Evolutionary conservation across 2,329 filamentous ascomycete species (phyloP), one percentile per base, ranked within the genome.

Genomic region (Ambrosiella beaveri): DNA sequence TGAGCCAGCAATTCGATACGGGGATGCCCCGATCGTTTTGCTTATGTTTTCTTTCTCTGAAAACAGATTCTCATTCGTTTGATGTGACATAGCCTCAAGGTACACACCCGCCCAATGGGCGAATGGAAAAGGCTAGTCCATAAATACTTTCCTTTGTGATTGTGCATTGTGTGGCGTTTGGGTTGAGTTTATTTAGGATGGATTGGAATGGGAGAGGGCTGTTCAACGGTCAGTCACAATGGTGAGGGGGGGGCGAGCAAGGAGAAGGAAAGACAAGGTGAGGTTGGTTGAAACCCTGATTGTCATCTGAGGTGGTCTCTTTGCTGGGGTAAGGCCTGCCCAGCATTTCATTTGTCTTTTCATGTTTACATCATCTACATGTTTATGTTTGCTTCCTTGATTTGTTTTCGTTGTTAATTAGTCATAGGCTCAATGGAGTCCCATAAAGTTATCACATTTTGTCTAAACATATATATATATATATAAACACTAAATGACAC

Each of bases 271-370:
- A 47, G 44, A 17, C 8, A 47, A 17, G n/a, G 19, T 19, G 8
- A 47, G 8, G n/a, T 47, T 15, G 44, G 44, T 17, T 47, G 3
- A 17, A 47, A 15, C 13, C n/a, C 11, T 15, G n/a, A 17, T 8
- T 15, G n/a, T 41, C 40, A 7, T 41, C 5, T n/a, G 40, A 41
- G 40, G n/a, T 41, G 40, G n/a, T n/a, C 40, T 11, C 40, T 41
- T 41, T 12, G 40, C 11, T 2, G 40, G 19, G n/a, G 44, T 8
- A 17, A n/a, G n/a, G n/a, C 7, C 7, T n/a, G 35, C 4, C 27
- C 51, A 6, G 19, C 6, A 36, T 47, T 58, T 45, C n/a, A 13
- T 58, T 50, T 35, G 37, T 41, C 53, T 38, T 59, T 45, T 49
- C 17, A 35, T 49, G 37, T 36, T 35, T 15, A 19, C n/a, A 17